Base-by-base conservation (phyloP, 2,329 filamentous ascomycete species). In the Lachnellula arida region DNA sequence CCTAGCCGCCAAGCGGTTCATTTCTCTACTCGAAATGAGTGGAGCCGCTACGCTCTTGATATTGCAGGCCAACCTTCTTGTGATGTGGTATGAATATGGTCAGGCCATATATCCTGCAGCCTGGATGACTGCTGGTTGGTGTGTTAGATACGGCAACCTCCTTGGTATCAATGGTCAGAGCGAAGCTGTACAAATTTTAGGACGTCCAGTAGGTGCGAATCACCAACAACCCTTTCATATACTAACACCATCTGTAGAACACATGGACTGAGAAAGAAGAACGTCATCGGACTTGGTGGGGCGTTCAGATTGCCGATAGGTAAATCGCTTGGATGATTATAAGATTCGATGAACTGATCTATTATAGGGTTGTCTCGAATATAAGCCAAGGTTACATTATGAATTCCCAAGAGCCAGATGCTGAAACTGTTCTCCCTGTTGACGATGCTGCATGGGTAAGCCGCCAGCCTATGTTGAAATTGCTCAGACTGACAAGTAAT, bases 61-160 rank as follows among this genome's bases (percentile, higher is more conserved):
- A 40, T 68, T 80, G 7, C 78, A 80, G 62, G 73, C 75, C 4
- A 70, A 74, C 57, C 58, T 79, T 1, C 69, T 80, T 14, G 66
- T 80, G 22, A 70, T 76, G 7, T 64, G 78, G 2, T 80, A 78
- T 61, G 77, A 80, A 60, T 70, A 75, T 55, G 73, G 75, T 1
- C 77, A 80, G 58, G 73, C 70, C 3, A 75, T 80, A 47, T 79
- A 79, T 58, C 78, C 78, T 3, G 74, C 76, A 11, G 76, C 76
- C 14, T 80, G 75, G 70, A 74, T 79, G 66, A 74, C 75, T 1
- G 69, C 77, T 5, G 77, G 74, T 2, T 68, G 70, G 62, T 77
- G 75, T 63, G 70, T 74, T 19, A 67, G 76, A 53, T 76, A 79
- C 60, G 71, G 72, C 8, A 73, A 76, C 43, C 69, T 78, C 11